phyloP scores from a whole-genome alignment of 352 stramenopile genomes.

The Phytophthora ramorum region DNA sequence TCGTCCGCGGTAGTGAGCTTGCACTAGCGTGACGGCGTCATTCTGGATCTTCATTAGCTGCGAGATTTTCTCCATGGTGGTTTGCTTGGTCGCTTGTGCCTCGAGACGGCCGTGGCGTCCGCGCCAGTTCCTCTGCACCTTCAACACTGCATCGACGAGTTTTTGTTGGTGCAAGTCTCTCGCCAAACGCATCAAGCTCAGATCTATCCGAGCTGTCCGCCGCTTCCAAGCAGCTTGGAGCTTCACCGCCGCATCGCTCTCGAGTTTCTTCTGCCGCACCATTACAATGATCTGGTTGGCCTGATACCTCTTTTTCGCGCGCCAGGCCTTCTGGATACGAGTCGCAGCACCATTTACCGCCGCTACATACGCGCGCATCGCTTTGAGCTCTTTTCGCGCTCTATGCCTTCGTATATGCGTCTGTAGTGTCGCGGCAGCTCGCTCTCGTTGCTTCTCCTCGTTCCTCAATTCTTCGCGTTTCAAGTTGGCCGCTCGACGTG shows the following conservation, averaged over 20 bases:
- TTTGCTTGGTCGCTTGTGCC: slow-evolving; percentile 37
- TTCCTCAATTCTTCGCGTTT: slow-evolving; percentile 49
- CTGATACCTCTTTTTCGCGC: slow-evolving; percentile 49
- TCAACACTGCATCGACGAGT: slow-evolving; percentile 39
- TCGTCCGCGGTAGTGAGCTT: slow-evolving; percentile 75
- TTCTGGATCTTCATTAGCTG: slow-evolving; percentile 65
- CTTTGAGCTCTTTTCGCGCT: slow-evolving; percentile 45
- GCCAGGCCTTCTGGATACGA: slow-evolving; percentile 65
- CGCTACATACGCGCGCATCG: slow-evolving; percentile 31
- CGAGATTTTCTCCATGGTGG: slow-evolving; percentile 48
- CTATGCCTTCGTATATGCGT: slow-evolving; percentile 42
- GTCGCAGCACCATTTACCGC: slow-evolving; percentile 42
- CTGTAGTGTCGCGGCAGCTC: slow-evolving; percentile 55
- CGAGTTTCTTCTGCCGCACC: slow-evolving; percentile 35
- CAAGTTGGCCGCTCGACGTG: slow-evolving; percentile 40
- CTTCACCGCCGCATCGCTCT: slow-evolving; percentile 55
- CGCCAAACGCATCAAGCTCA: slow-evolving; percentile 48
- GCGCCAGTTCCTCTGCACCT: slow-evolving; percentile 62
- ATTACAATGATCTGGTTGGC: slow-evolving; percentile 51
- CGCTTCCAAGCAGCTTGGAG: slow-evolving; percentile 71
- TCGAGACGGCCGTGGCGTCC: slow-evolving; percentile 41
- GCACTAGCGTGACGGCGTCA: slow-evolving; percentile 76
- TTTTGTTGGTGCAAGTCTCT: slow-evolving; percentile 47
- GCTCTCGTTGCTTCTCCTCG: slow-evolving; percentile 39
- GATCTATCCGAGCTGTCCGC: slow-evolving; percentile 50